Evolutionary conservation across 768 basidiomycete species (phyloP).

Genomic region (Calocybe cyanea): DNA sequence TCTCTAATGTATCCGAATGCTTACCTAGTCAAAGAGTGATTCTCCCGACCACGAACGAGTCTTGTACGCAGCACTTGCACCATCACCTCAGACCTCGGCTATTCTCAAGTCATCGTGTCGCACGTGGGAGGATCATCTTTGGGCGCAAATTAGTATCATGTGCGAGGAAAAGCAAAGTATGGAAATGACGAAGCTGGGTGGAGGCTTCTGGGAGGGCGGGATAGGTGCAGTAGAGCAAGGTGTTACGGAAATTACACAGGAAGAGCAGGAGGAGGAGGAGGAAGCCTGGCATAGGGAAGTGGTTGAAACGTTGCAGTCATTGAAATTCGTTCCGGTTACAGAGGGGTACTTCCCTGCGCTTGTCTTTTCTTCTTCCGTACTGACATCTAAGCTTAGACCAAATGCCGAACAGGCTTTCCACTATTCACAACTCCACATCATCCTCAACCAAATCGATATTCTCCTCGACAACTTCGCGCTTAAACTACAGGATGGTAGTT

Average conservation of each 20-base stretch:
- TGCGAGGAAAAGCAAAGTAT: constrained; percentile 78
- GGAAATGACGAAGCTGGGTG: constrained; percentile 63
- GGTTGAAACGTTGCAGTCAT: constrained; percentile 46
- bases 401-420: constrained; percentile 76
- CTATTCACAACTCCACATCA: constrained; percentile 75
- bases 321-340: constrained; percentile 54
- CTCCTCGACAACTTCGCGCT: constrained; percentile 68
- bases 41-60: constrained; percentile 75
- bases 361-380: neutral
- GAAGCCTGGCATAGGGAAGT: constrained; percentile 70
- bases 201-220: constrained; percentile 80
- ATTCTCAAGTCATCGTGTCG: constrained; percentile 72
- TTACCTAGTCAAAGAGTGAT: constrained; percentile 29
- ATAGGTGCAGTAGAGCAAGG: constrained; percentile 40
- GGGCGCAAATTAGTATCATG: constrained; percentile 81
- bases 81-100: constrained; percentile 59
- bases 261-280: constrained; percentile 41
- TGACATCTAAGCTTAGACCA: constrained; percentile 31
- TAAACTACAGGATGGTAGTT: constrained; percentile 49
- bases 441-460: constrained; percentile 62
- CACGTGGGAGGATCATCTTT: constrained; percentile 84
- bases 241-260: constrained; percentile 19
- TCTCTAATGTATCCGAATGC: neutral
- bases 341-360: constrained; percentile 47
- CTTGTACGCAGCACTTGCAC: constrained; percentile 52